A percentile compares a stretch with the other conserved stretches of the same genome.
phyloP scores from a whole-genome alignment of 2,329 filamentous ascomycete genomes.

The Lecanoromycetidae sp. region DNA sequence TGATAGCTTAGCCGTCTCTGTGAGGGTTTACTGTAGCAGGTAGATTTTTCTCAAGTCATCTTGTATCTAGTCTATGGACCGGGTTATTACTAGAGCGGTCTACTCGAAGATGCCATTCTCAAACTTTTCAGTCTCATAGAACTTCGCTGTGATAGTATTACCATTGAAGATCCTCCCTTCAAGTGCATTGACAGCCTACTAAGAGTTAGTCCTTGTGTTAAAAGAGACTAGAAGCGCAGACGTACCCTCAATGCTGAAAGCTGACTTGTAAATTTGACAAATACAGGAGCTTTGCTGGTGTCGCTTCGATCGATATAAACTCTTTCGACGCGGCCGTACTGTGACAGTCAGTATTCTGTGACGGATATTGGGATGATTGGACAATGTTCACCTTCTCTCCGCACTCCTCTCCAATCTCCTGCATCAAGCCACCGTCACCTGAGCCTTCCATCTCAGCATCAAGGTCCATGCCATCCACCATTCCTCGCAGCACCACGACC shows the following conservation, averaged over 20 bases:
- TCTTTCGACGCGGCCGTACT: conserved; percentile 75
- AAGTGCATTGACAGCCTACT: conserved; percentile 74
- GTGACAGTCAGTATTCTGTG: conserved; percentile 4
- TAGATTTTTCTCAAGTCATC: too few species aligned
- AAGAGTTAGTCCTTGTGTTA: conserved; percentile 13
- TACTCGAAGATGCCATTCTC: conserved; percentile 46
- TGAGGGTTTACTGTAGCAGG: too few species aligned
- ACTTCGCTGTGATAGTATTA: conserved; percentile 68
- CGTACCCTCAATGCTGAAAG: conserved; percentile 72
- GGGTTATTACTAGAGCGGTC: background rate
- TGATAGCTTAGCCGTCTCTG: too few species aligned
- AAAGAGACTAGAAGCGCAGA: conserved; percentile 18
- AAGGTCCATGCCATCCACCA: conserved; percentile 77
- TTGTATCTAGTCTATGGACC: too few species aligned
- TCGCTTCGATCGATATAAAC: conserved; percentile 58
- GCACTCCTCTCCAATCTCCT: conserved; percentile 94
- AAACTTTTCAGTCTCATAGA: conserved; percentile 74
- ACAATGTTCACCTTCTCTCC: conserved; percentile 51
- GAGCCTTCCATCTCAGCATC: conserved; percentile 59
- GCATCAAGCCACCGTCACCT: conserved; percentile 55
- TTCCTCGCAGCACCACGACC: conserved; percentile 70
- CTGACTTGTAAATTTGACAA: conserved; percentile 82
- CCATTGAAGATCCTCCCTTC: conserved; percentile 81
- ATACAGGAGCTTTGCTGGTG: conserved; percentile 52
- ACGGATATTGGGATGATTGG: background rate